Evolutionary conservation across 139 green algal species (phyloP), one percentile per base, ranked within the genome.

Genomic region (Pleodorina starrii): DNA sequence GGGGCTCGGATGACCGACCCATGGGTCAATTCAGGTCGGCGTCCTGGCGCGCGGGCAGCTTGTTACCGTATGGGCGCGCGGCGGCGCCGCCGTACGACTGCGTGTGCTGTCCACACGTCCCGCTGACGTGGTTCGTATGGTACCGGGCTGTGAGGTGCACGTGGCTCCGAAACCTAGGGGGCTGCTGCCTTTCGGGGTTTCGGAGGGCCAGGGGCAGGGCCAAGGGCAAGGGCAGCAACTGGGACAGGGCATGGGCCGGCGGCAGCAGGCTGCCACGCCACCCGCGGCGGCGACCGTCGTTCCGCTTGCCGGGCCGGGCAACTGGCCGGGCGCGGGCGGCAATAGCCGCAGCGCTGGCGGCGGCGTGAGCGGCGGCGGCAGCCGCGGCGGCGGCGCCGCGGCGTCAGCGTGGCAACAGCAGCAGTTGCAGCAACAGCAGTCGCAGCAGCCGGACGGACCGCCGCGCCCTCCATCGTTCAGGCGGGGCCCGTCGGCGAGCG

Each of bases 1-100:
- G n/a, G n/a, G n/a, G n/a, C n/a, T n/a, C n/a, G n/a, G n/a, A n/a
- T n/a, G n/a, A n/a, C n/a, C n/a, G n/a, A n/a, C n/a, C n/a, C n/a
- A n/a, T n/a, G n/a, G n/a, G n/a, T n/a, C n/a, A n/a, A n/a, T n/a
- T 68, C 92, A 98, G 96, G 95, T 95, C 25, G 95, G 93, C 23
- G 94, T 98, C n/a, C 91, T 96, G 29, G 75, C 76, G 12, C 54
- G 85, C 5, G 93, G 92, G 4, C 94, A 98, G 91, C 72, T 85
- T 2, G 92, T 98, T 63, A 92, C 94, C 1, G 72, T 97, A 29
- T 98, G 95, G 94, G 87, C 95, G 5, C 91, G 91, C 16, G 89
- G 54, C 68, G 68, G 87, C 42, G 63, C 82, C 88, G 0, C 69
- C 7, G 60, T 90, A 12, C 71, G 91, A 43, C 85, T 95, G 83